phyloP scores from a whole-genome alignment of 352 stramenopile species.

The Globisporangium orthogonon region DNA sequence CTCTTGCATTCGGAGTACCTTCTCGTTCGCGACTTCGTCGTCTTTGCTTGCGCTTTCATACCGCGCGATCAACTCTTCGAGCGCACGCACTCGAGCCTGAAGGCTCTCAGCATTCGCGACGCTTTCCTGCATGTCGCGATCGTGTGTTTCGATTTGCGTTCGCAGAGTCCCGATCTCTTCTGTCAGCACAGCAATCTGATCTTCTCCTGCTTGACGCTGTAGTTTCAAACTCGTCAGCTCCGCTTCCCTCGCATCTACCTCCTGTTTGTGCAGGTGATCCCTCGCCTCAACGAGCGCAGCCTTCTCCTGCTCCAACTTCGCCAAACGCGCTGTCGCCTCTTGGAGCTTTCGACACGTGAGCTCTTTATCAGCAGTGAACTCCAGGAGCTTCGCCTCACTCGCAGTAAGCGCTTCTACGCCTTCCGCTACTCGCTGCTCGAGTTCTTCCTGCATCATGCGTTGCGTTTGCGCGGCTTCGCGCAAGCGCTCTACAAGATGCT shows the following conservation, averaged over 20 bases:
- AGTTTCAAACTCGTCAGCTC: slow-evolving; percentile 15
- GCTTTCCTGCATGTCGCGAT: slow-evolving; percentile 12
- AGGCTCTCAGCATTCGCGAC: background rate
- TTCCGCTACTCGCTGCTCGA: slow-evolving; percentile 27
- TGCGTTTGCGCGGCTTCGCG: slow-evolving; percentile 24
- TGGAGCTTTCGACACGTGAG: slow-evolving; percentile 12
- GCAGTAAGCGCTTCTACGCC: slow-evolving; percentile 14
- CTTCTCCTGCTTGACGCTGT: slow-evolving; percentile 16
- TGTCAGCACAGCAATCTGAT: slow-evolving; percentile 18
- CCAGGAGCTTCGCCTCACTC: slow-evolving; percentile 17
- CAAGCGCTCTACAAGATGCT: slow-evolving; percentile 12
- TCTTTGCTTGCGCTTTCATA: background rate
- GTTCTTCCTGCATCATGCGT: slow-evolving; percentile 30
- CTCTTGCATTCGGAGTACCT: too few species aligned
- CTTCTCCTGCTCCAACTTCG: slow-evolving; percentile 4
- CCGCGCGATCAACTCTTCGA: background rate
- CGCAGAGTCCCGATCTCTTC: slow-evolving; percentile 20
- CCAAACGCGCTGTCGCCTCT: slow-evolving; percentile 16
- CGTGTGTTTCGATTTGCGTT: slow-evolving; percentile 12
- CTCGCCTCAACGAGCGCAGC: slow-evolving; percentile 1
- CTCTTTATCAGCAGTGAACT: slow-evolving; percentile 18
- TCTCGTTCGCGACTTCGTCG: background rate
- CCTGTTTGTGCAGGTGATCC: slow-evolving; percentile 1
- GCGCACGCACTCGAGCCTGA: background rate
- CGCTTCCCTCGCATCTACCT: background rate